A percentile compares a stretch with the other conserved stretches of the same genome.
Conservation (phyloP, 2,329 filamentous ascomycete species). For the Calonectria pseudoturangicola region DNA sequence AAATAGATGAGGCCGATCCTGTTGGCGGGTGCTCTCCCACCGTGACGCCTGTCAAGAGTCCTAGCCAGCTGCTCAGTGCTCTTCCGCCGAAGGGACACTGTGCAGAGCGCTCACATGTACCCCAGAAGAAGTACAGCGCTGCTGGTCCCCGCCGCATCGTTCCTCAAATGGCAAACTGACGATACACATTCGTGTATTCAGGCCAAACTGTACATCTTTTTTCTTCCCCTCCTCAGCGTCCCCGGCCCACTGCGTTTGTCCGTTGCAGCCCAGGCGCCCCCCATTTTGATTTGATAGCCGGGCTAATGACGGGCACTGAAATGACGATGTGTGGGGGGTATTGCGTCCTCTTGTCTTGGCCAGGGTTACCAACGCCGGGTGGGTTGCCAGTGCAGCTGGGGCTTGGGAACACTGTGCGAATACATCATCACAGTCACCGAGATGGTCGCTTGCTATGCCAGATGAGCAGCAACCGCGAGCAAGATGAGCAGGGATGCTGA, state of each 20-base stretch:
- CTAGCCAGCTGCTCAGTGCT: neutral
- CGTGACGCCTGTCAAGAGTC: slow-evolving; percentile 10
- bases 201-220: slow-evolving; percentile 34
- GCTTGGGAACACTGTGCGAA: slow-evolving; percentile 51
- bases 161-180: slow-evolving; percentile 17
- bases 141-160: slow-evolving; percentile 8
- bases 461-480: neutral
- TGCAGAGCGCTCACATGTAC: neutral
- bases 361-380: slow-evolving; percentile 48
- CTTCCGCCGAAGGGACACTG: neutral
- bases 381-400: slow-evolving; percentile 54
- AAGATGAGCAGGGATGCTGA: slow-evolving; percentile 1
- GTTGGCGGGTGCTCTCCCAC: slow-evolving; percentile 7
- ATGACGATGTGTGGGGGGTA: slow-evolving; percentile 56
- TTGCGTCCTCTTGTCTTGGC: slow-evolving; percentile 48
- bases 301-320: slow-evolving; percentile 55
- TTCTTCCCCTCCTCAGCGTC: slow-evolving; percentile 27
- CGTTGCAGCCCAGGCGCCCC: slow-evolving; percentile 51
- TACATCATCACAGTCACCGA: slow-evolving; percentile 19
- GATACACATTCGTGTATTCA: slow-evolving; percentile 21
- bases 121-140: slow-evolving; percentile 5
- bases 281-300: slow-evolving; percentile 55
- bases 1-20: slow-evolving; percentile 20
- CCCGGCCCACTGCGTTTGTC: slow-evolving; percentile 49
- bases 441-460: neutral